phyloP scores from a whole-genome alignment of 768 basidiomycete species.

The Trametes villosa region DNA sequence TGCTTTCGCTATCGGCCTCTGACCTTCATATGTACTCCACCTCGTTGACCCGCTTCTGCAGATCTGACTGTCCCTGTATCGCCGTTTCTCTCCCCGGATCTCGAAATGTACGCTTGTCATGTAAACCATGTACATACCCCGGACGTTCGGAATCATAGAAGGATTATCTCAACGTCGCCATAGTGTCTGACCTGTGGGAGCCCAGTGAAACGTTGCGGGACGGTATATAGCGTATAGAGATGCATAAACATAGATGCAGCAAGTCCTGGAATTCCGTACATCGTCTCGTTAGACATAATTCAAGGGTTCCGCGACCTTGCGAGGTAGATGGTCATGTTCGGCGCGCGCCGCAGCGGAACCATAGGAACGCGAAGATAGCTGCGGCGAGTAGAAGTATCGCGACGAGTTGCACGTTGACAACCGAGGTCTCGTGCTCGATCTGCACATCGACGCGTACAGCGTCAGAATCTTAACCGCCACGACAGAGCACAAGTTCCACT shows the following conservation, averaged over 20 bases:
- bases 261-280: background rate
- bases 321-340: background rate
- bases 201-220: too few relatives aligned
- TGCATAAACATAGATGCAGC: too few relatives aligned
- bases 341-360: conserved; percentile 5
- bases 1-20: background rate
- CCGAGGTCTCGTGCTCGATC: conserved; percentile 78
- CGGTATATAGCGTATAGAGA: too few relatives aligned
- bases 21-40: background rate
- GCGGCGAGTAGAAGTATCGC: conserved; percentile 2
- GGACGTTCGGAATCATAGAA: background rate
- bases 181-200: too few relatives aligned
- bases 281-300: too few relatives aligned
- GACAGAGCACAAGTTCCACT: conserved; percentile 27
- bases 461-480: background rate
- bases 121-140: background rate
- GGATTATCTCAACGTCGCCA: background rate
- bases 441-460: conserved; percentile 32
- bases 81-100: too few relatives aligned
- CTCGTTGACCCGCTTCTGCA: too few relatives aligned
- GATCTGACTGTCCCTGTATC: too few relatives aligned
- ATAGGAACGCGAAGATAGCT: conserved; percentile 1
- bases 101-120: background rate
- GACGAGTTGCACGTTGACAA: conserved; percentile 44
- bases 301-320: too few relatives aligned